phyloP scores from a whole-genome alignment of 108 stramenopile species.

The Poteriospumella lacustris region DNA sequence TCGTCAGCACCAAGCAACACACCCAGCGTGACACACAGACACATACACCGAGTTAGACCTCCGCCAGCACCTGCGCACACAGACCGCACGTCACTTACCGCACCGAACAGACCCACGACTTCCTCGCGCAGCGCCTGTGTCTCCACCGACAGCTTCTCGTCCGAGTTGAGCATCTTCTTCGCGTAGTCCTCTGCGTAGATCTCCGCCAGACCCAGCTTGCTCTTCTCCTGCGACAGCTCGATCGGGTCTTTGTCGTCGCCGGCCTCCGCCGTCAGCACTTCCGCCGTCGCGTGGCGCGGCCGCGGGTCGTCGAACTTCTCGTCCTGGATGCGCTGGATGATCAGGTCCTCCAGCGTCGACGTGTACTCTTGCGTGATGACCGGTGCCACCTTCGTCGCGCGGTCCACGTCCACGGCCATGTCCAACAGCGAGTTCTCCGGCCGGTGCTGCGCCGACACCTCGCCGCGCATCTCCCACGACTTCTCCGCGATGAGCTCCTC shows the following conservation, averaged over 20 bases:
- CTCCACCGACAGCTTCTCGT: constrained; percentile 68
- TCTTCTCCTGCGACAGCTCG: constrained; percentile 93
- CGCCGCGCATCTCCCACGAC: constrained; percentile 91
- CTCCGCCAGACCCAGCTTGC: constrained; percentile 86
- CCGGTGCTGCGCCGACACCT: constrained; percentile 65
- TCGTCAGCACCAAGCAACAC: background rate
- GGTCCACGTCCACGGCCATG: constrained; percentile 86
- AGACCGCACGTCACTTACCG: background rate
- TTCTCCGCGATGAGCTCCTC: constrained; percentile 83
- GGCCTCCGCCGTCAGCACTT: constrained; percentile 59
- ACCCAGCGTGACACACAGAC: background rate
- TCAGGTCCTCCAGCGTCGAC: constrained; percentile 73
- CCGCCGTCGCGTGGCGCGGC: background rate
- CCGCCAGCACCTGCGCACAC: no score
- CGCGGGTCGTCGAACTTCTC: constrained; percentile 84
- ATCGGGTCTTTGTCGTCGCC: no score
- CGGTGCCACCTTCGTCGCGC: constrained; percentile 70
- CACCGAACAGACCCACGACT: constrained; percentile 59
- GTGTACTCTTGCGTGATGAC: constrained; percentile 81
- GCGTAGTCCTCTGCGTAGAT: constrained; percentile 89
- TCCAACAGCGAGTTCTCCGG: constrained; percentile 85
- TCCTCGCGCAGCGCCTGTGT: constrained; percentile 73
- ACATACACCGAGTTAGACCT: no score
- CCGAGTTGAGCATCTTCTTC: constrained; percentile 75
- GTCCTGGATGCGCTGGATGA: constrained; percentile 78